Base-by-base conservation (phyloP, 2,329 filamentous ascomycete species). In the Aspergillus caelatus region DNA sequence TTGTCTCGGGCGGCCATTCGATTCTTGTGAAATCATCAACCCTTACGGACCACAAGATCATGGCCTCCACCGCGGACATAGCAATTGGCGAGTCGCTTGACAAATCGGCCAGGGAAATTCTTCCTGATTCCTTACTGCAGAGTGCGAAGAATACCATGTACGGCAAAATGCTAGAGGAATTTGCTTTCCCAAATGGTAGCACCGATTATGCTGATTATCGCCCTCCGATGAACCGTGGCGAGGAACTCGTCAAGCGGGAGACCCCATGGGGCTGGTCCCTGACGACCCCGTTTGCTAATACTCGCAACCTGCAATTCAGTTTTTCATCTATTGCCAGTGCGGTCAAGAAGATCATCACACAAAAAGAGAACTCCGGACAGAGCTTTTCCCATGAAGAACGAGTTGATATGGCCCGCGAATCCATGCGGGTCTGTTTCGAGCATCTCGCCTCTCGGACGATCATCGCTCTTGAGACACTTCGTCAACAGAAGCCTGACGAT, bases 1-100 rank as follows among this genome's bases (percentile, higher is more conserved):
- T 99, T 55, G 92, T 95, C 19, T 97, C 93, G 0, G 95, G 95
- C 43, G 95, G 95, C 1, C 94, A 99, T 80, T 94, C 94, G 0
- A 87, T 96, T 75, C 87, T 99, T 23, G 87, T 97, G 46, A 86
- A 90, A 71, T 96, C 93, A 9, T 80, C 81, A 45, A 84, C 84
- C 3, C 81, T 95, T 2, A 87, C 84, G 30, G 81, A 89, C 30
- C 94, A 98, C 77, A 80, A 82, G 54, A 87, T 96, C 63, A 79
- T 98, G 30, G 93, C 90, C 21, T 83, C 86, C 19, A 91, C 91
- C 0, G 79, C 79, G n/a, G 93, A 96, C 78, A 89, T 94, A 66
- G 93, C 95, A n/a, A 82, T 97, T 63, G 95, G 95, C 56, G 92
- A 97, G 78, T 88, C 91, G 71, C 82, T 99, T 39, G 95, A 99